A percentile compares a stretch with the other conserved stretches of the same genome.
Evolutionary conservation across 2,329 filamentous ascomycete species (phyloP).

Genomic region (Trichoderma pleuroti): DNA sequence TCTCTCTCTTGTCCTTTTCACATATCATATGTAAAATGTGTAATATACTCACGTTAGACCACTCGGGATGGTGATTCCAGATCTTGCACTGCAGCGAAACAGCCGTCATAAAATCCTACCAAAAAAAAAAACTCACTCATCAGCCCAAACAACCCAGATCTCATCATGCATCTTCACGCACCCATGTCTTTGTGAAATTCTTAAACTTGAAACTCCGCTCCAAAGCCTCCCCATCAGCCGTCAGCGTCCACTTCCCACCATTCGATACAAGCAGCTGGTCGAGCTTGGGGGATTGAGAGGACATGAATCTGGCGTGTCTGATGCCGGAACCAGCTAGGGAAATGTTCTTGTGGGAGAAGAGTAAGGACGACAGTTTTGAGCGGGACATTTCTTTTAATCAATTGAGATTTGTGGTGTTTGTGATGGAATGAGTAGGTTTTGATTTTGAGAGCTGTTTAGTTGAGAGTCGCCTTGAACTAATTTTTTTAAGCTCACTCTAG

Average conservation of each 20-base stretch:
- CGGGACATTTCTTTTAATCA: conserved; percentile 2
- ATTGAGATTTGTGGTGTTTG: background rate
- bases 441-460: background rate
- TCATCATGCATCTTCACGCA: conserved; percentile 32
- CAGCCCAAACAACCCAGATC: background rate
- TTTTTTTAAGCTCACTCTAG: background rate
- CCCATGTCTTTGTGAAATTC: conserved; percentile 64
- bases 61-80: conserved; percentile 70
- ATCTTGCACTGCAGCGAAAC: conserved; percentile 65
- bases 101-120: conserved; percentile 67
- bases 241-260: conserved; percentile 48
- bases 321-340: background rate
- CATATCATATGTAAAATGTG: background rate
- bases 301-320: background rate
- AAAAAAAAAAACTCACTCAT: background rate
- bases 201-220: conserved; percentile 62
- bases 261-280: conserved; percentile 40
- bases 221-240: conserved; percentile 49
- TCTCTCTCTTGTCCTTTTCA: background rate
- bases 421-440: background rate
- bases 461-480: background rate
- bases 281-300: conserved; percentile 31
- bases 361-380: background rate
- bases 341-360: background rate
- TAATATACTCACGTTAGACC: conserved; percentile 59